A percentile compares a stretch with the other conserved stretches of the same genome.
phyloP scores from a whole-genome alignment of 768 basidiomycete genomes.

The Boletus barrowsii region DNA sequence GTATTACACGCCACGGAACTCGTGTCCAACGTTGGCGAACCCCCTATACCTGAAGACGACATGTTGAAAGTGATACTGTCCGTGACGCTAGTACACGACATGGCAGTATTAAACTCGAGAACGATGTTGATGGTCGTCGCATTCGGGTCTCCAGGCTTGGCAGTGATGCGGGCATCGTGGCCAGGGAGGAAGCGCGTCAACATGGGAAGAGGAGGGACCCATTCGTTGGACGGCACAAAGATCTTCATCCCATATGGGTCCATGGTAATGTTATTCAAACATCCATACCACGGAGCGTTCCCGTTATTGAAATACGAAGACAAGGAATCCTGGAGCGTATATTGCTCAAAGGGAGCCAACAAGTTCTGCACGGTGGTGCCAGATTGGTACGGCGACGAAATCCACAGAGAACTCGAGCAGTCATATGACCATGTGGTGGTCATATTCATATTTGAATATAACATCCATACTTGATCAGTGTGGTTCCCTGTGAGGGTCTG shows the following conservation, averaged over 20 bases:
- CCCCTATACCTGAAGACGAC: constrained; percentile 63
- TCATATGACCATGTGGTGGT: constrained; percentile 62
- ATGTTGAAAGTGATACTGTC: constrained; percentile 61
- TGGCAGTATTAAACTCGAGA: constrained; percentile 74
- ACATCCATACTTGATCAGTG: constrained; percentile 73
- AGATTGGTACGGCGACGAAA: constrained; percentile 71
- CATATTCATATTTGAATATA: constrained; percentile 83
- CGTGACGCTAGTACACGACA: constrained; percentile 74
- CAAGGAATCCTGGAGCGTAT: constrained; percentile 63
- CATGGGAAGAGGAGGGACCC: constrained; percentile 68
- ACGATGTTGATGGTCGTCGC: constrained; percentile 58
- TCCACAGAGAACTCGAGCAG: constrained; percentile 63
- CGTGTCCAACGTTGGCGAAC: constrained; percentile 50
- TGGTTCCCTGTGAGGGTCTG: constrained; percentile 62
- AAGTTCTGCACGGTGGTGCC: constrained; percentile 68
- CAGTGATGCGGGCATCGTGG: constrained; percentile 74
- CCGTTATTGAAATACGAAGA: constrained; percentile 60
- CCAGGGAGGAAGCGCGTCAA: constrained; percentile 82
- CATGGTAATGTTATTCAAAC: constrained; percentile 63
- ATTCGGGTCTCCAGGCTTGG: constrained; percentile 39
- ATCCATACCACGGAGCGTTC: constrained; percentile 67
- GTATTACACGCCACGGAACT: constrained; percentile 43
- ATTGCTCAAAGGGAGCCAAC: constrained; percentile 80
- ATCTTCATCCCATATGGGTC: constrained; percentile 79
- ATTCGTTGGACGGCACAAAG: constrained; percentile 64